phyloP scores from a whole-genome alignment of 2,329 filamentous ascomycete species.

The Pestalotiopsis sp. region DNA sequence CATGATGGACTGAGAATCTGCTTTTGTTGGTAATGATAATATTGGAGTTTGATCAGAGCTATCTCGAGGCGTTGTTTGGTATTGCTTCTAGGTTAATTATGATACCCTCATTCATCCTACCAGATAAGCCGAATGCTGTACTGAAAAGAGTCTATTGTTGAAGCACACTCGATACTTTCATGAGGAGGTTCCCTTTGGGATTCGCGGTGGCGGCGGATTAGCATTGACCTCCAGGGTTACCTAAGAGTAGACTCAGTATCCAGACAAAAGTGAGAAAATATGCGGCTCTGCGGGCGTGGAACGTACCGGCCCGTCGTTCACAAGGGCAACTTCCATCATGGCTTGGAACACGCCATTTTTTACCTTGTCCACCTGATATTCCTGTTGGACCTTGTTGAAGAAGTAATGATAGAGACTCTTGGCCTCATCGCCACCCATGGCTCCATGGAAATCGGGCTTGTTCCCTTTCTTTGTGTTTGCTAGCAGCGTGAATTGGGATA shows the following conservation, averaged over 20 bases:
- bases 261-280: background rate
- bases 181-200: background rate
- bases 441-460: slow-evolving; percentile 93
- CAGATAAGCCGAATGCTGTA: background rate
- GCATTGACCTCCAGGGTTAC: slow-evolving; percentile 41
- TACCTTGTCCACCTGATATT: slow-evolving; percentile 74
- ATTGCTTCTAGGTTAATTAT: background rate
- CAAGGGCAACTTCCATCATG: slow-evolving; percentile 95
- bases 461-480: slow-evolving; percentile 94
- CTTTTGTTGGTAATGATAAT: background rate
- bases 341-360: slow-evolving; percentile 97
- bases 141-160: background rate
- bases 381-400: slow-evolving; percentile 71
- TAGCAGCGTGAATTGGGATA: slow-evolving; percentile 95
- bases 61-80: background rate
- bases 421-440: slow-evolving; percentile 77
- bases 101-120: slow-evolving; percentile 4
- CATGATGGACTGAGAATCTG: background rate
- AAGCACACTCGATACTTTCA: background rate
- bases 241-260: slow-evolving; percentile 24
- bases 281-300: no score
- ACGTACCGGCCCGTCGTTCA: slow-evolving; percentile 78
- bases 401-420: slow-evolving; percentile 84
- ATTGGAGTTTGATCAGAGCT: background rate
- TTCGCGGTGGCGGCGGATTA: slow-evolving; percentile 19